Evolutionary conservation across 768 basidiomycete genomes (phyloP).

Genomic region (Aureoboletus auriporus): DNA sequence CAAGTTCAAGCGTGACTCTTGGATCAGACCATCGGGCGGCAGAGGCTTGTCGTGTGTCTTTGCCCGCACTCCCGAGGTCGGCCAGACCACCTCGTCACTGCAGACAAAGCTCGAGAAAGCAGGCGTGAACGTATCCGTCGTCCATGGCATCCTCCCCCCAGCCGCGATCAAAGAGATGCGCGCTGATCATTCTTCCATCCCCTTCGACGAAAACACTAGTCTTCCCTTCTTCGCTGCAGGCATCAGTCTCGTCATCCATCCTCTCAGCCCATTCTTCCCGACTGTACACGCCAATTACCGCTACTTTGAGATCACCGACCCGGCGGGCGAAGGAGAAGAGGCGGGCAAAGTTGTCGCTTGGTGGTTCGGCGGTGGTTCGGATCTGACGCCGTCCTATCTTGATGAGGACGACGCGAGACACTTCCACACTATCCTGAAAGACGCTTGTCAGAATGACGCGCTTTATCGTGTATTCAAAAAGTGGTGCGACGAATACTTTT

Average conservation of each 20-base stretch:
- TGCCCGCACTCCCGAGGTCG: conserved; percentile 37
- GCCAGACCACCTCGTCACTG: conserved; percentile 30
- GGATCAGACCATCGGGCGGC: conserved; percentile 67
- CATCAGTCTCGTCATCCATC: conserved; percentile 90
- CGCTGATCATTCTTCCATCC: conserved; percentile 79
- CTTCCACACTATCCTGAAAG: conserved; percentile 79
- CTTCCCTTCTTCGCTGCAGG: conserved; percentile 94
- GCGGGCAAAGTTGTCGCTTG: conserved; percentile 69
- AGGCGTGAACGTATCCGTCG: conserved; percentile 91
- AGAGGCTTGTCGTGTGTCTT: conserved; percentile 84
- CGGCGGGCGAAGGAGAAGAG: conserved; percentile 30
- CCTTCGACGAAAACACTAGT: conserved; percentile 53
- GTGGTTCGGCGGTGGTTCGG: conserved; percentile 99
- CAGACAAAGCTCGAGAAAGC: conserved; percentile 83
- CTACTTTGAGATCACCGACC: conserved; percentile 88
- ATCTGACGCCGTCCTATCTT: conserved; percentile 92
- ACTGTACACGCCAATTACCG: conserved; percentile 96
- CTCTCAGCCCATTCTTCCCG: conserved; percentile 88
- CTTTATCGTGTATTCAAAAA: conserved; percentile 82
- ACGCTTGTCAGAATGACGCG: conserved; percentile 67
- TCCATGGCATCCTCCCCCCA: conserved; percentile 85
- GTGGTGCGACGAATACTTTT: conserved; percentile 99
- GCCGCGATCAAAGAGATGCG: conserved; percentile 93
- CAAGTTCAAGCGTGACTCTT: conserved; percentile 76
- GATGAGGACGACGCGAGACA: conserved; percentile 82